Conservation (phyloP, 345 rosid species). For the Turnera subulata region DNA sequence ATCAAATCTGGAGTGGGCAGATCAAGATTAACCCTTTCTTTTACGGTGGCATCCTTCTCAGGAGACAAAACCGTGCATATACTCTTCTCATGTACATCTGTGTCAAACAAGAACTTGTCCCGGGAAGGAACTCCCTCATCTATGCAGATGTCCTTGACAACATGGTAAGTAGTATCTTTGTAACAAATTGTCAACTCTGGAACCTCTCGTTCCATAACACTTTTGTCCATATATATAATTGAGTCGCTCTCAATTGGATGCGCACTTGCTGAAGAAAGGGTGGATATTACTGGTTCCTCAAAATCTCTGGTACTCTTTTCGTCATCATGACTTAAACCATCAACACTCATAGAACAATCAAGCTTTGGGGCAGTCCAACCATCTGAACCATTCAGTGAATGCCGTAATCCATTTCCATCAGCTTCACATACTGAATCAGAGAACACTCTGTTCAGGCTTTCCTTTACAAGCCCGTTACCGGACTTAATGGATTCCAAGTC, state of each 20-base stretch:
- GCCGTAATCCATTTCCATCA: conserved; percentile 13
- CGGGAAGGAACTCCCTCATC: conserved; percentile 64
- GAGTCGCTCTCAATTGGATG: conserved; percentile 34
- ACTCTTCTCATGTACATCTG: conserved; percentile 26
- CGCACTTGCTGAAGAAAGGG: conserved; percentile 17
- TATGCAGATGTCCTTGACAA: conserved; percentile 71
- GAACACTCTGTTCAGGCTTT: conserved; percentile 17
- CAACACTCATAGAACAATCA: conserved; percentile 15
- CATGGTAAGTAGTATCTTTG: conserved; percentile 49
- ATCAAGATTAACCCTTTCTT: conserved; percentile 14
- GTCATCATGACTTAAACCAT: conserved; percentile 18
- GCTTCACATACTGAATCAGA: conserved; percentile 22
- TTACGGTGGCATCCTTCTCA: conserved; percentile 21
- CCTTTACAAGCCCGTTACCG: conserved; percentile 29
- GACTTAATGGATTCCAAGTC: conserved; percentile 30
- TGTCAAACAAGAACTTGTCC: conserved; percentile 50
- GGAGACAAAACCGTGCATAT: conserved; percentile 12
- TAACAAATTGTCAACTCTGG: conserved; percentile 72
- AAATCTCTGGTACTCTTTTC: conserved; percentile 19
- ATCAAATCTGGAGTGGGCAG: conserved; percentile 10
- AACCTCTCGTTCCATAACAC: conserved; percentile 40
- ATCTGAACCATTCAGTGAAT: conserved; percentile 16
- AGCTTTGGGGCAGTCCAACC: conserved; percentile 23
- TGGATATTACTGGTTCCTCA: conserved; percentile 13
- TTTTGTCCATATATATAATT: conserved; percentile 50